phyloP scores from a whole-genome alignment of 768 basidiomycete species.

The Cyathus striatus region DNA sequence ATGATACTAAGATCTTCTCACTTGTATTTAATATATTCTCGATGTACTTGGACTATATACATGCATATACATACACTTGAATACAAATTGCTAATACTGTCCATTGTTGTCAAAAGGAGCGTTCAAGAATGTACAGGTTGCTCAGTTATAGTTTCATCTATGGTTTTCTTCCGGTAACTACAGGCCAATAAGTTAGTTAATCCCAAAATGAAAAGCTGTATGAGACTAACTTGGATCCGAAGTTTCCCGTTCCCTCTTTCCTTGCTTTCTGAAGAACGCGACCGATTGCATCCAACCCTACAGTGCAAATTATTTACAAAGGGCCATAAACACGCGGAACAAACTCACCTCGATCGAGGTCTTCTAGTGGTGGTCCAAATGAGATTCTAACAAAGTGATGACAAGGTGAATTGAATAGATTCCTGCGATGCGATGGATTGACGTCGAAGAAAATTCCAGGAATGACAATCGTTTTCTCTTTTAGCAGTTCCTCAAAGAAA shows the following conservation, averaged over 20 bases:
- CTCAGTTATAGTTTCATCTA: conserved; percentile 12
- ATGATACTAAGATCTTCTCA: conserved; percentile 1
- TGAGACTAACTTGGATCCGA: conserved; percentile 62
- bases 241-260: conserved; percentile 50
- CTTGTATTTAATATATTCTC: conserved; percentile 1
- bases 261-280: conserved; percentile 69
- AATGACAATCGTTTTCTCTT: conserved; percentile 86
- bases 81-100: no score
- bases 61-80: no score
- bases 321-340: not conserved
- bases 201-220: not conserved
- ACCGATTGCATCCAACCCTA: conserved; percentile 82
- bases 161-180: conserved; percentile 20
- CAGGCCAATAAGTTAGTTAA: not conserved
- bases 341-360: conserved; percentile 65
- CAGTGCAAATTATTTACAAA: conserved; percentile 4
- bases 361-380: conserved; percentile 78
- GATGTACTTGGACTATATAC: no score
- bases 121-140: conserved; percentile 11
- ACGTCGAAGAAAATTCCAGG: conserved; percentile 91
- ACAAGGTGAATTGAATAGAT: conserved; percentile 87
- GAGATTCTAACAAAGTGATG: conserved; percentile 86
- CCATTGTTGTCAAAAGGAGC: no score
- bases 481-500: conserved; percentile 92
- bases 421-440: conserved; percentile 77